Conservation (phyloP, 257 asterid genomes). For the Solanum bulbocastanum region DNA sequence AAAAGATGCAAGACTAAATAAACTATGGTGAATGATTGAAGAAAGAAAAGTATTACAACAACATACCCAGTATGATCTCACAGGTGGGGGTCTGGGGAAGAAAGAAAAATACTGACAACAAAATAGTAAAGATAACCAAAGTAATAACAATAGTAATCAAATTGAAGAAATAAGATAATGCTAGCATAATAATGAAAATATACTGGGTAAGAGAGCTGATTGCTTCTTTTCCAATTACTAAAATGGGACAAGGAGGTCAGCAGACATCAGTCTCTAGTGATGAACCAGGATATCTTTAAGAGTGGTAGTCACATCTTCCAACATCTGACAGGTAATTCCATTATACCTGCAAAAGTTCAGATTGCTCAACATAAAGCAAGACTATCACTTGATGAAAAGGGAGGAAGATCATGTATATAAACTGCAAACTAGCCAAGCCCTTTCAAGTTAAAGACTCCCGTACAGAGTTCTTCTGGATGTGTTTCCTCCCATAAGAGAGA, state of each 20-base stretch:
- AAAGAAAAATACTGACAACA: neutral
- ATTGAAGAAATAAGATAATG: neutral
- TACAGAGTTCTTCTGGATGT: neutral
- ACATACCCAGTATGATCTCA: neutral
- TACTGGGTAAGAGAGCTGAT: neutral
- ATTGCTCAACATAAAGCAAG: neutral
- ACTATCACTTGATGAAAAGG: neutral
- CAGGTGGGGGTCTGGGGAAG: neutral
- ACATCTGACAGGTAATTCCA: conserved; percentile 72
- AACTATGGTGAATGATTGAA: neutral
- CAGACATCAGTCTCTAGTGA: conserved; percentile 1
- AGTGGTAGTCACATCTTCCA: conserved; percentile 68
- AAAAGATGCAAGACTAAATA: neutral
- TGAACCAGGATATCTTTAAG: conserved; percentile 82
- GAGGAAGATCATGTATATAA: neutral
- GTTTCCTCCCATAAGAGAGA: neutral
- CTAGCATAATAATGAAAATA: neutral
- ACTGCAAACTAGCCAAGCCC: neutral
- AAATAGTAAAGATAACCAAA: neutral
- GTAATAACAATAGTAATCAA: neutral
- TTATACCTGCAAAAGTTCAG: conserved; percentile 58
- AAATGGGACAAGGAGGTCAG: neutral
- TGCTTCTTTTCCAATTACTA: neutral
- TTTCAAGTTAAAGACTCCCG: neutral
- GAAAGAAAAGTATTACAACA: neutral